Base-by-base conservation (phyloP, 139 green algal species). In the Auxenochlorella protothecoides region DNA sequence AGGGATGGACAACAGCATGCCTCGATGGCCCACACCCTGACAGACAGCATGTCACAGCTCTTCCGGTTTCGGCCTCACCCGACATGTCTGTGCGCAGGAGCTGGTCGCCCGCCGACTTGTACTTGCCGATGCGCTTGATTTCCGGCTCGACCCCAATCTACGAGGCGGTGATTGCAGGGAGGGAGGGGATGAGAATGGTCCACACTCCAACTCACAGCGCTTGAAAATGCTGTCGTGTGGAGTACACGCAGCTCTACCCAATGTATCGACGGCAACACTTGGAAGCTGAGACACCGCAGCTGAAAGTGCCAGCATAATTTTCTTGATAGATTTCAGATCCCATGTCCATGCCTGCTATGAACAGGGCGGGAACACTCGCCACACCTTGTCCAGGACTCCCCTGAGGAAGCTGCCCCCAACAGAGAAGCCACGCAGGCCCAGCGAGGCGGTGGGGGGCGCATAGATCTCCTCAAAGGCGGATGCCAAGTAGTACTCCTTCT, bases 401-500 rank as follows among this genome's bases (percentile, higher is more conserved):
- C 90, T 72, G 62, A 96, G 75, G 81, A 96, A 96, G 16, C 88
- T 90, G 63, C 88, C 89, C 80, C 75, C 63, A 62, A 93, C 90
- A 3, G 82, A 79, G 64, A 98, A 85, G 53, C 93, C 93, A 6
- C 81, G 76, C 14, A 98, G 80, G 57, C 76, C 79, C 16, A 98
- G 71, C 66, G 78, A 87, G 11, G 85, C 93, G 6, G 81, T 77
- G 66, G 92, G 91, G 6, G 94, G 90, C 5, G 83, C 79, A 76
- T 95, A 97, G 5, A 97, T 57, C 83, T 98, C 93, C 13, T 84
- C 54, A 68, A 85, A 97, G 0, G 85, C 85, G 16, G 69, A 82
- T 11, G 90, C 92, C 44, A 98, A 74, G 77, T 89, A 96, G 74
- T 97, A 97, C 85, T 98, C 93, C 84, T 97, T 94, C 81, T 89